Percentiles rank a stretch among this genome's conserved stretches.
These are phyloP conservation scores for Neurospora sp. DNA, from an alignment of 495 filamentous ascomycete genomes.

Conservation along the genomic window DNA sequence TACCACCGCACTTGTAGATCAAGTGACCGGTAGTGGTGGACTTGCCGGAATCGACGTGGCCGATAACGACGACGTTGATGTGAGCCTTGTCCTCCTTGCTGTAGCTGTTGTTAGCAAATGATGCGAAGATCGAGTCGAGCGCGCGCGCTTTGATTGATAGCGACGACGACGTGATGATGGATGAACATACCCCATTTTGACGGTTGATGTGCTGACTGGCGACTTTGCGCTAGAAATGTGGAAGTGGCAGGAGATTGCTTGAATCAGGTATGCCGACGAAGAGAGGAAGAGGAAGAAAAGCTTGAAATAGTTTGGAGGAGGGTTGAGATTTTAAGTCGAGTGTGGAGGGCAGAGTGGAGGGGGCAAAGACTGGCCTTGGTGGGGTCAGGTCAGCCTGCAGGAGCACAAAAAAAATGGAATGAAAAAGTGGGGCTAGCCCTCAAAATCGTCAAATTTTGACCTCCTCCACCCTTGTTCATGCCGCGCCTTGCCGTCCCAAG, in stretches of 20 bases:
- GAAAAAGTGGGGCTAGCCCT: conserved; percentile 18
- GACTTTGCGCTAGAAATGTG: conserved; percentile 15
- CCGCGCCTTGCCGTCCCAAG: conserved; percentile 16
- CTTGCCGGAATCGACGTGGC: conserved; percentile 99
- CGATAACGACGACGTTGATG: conserved; percentile 98
- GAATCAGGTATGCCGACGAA: conserved; percentile 30
- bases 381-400: conserved; percentile 9
- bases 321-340: conserved; percentile 22
- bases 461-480: conserved; percentile 6
- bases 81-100: conserved; percentile 83
- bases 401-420: conserved; percentile 14
- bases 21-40: conserved; percentile 91
- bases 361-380: conserved; percentile 12
- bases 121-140: neutral
- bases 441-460: conserved; percentile 8
- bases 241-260: conserved; percentile 28
- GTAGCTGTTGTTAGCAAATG: conserved; percentile 13
- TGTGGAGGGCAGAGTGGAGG: conserved; percentile 4
- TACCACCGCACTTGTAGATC: conserved; percentile 99
- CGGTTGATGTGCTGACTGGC: conserved; percentile 13
- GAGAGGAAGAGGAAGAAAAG: conserved; percentile 20
- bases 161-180: neutral
- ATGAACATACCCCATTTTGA: conserved; percentile 23
- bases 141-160: neutral
- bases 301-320: conserved; percentile 12